phyloP scores from a whole-genome alignment of 2,329 filamentous ascomycete genomes.

The Beauveria sp. region DNA sequence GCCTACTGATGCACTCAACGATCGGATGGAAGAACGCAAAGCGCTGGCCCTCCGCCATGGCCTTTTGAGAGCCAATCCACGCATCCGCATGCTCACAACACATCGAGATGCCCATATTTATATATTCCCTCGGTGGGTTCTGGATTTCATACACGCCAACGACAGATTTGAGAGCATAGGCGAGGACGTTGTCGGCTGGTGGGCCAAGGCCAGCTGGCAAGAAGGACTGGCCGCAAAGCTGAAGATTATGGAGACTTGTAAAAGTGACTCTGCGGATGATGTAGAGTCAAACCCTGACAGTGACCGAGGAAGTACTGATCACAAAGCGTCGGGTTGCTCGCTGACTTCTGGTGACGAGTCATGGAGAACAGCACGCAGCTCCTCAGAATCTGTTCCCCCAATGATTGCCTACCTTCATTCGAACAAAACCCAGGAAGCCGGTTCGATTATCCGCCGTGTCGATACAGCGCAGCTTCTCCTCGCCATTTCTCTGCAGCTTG shows the following conservation, averaged over 20 bases:
- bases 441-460: conserved; percentile 73
- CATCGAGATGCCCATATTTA: conserved; percentile 93
- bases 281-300: conserved; percentile 26
- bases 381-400: conserved; percentile 47
- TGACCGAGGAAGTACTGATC: conserved; percentile 19
- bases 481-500: conserved; percentile 73
- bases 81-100: conserved; percentile 71
- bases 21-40: conserved; percentile 69
- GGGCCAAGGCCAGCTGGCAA: conserved; percentile 93
- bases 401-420: conserved; percentile 79
- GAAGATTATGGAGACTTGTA: conserved; percentile 55
- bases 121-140: conserved; percentile 84
- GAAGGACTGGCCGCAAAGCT: conserved; percentile 71
- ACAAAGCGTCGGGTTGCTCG: neutral
- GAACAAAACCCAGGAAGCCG: conserved; percentile 31
- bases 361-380: conserved; percentile 2
- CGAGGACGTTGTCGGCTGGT: conserved; percentile 90
- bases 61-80: conserved; percentile 65
- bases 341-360: neutral
- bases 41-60: conserved; percentile 67
- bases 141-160: conserved; percentile 74
- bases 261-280: conserved; percentile 30
- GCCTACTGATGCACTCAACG: conserved; percentile 82
- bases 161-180: conserved; percentile 79
- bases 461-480: conserved; percentile 81